A percentile compares a stretch with the other conserved stretches of the same genome.
These are phyloP conservation scores for Atkinsonella hypoxylon DNA, from an alignment of 2,329 filamentous ascomycete genomes.

Conservation along the genomic window DNA sequence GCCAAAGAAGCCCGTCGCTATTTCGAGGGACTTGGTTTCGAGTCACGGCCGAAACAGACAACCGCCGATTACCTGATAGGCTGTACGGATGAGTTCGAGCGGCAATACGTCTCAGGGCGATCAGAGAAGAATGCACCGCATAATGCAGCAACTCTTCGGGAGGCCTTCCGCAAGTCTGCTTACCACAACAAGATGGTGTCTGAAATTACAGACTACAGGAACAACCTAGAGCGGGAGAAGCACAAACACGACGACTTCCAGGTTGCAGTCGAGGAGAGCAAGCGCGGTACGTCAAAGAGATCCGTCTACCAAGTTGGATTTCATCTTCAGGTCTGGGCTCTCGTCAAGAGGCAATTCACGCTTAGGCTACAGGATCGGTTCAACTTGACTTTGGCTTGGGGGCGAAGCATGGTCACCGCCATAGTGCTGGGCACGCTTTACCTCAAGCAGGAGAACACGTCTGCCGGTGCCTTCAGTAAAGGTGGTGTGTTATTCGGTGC, in stretches of 20 bases:
- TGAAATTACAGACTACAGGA: constrained; percentile 60
- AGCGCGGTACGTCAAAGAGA: constrained; percentile 60
- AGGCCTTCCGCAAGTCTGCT: constrained; percentile 57
- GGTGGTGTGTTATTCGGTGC: constrained; percentile 72
- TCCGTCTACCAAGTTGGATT: constrained; percentile 80
- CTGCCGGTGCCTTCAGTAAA: constrained; percentile 64
- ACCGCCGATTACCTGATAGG: constrained; percentile 73
- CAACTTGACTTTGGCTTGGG: constrained; percentile 62
- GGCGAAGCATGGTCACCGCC: constrained; percentile 55
- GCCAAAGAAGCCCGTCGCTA: constrained; percentile 55
- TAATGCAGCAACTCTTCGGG: constrained; percentile 51
- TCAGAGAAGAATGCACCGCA: constrained; percentile 56
- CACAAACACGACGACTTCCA: constrained; percentile 65
- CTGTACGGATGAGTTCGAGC: constrained; percentile 74
- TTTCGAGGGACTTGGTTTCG: constrained; percentile 67
- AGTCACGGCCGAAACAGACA: constrained; percentile 63
- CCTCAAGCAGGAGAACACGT: constrained; percentile 53
- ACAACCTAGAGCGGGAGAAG: constrained; percentile 50
- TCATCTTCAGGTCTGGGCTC: constrained; percentile 68
- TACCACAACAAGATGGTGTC: constrained; percentile 42
- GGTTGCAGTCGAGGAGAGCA: constrained; percentile 62
- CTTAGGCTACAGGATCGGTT: constrained; percentile 82
- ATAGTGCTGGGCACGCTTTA: constrained; percentile 73
- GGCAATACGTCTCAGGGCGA: constrained; percentile 59
- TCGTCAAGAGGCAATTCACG: constrained; percentile 74